Percentiles rank a stretch among this genome's conserved stretches.
These are phyloP conservation scores for Magnolia changhungtana DNA, from an alignment of 164 flowering plant genomes.

Conservation along the genomic window DNA sequence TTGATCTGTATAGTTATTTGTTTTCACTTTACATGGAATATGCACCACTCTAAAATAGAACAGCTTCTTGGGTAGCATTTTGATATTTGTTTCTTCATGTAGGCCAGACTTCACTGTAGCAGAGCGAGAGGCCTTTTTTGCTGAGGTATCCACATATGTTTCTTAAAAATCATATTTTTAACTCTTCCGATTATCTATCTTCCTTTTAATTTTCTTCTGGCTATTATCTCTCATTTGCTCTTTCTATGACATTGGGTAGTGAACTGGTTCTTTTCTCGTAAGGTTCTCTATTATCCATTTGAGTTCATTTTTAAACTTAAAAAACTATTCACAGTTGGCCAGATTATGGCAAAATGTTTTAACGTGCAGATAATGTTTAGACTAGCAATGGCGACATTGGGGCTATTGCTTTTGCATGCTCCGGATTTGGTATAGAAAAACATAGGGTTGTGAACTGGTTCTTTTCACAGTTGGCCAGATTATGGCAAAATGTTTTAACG, in stretches of 20 bases:
- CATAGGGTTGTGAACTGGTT: not conserved
- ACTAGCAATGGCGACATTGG: no score
- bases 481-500: not conserved
- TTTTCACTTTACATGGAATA: not conserved
- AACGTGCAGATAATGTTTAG: not conserved
- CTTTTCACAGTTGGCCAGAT: not conserved
- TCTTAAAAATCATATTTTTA: not conserved
- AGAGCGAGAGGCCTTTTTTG: conserved; percentile 67
- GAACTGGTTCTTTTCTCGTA: not conserved
- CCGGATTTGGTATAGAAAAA: no score
- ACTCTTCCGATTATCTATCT: not conserved
- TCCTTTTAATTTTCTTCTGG: not conserved
- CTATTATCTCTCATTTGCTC: not conserved
- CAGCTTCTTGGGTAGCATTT: not conserved
- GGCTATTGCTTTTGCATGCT: no score
- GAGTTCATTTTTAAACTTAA: no score
- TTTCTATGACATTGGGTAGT: not conserved
- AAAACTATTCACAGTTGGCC: not conserved
- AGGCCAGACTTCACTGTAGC: conserved; percentile 80
- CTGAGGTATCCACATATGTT: conserved; percentile 51
- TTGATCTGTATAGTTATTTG: not conserved
- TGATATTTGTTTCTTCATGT: conserved; percentile 11
- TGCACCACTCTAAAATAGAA: not conserved
- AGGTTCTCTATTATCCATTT: not conserved
- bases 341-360: not conserved